phyloP scores from a whole-genome alignment of 805 yeast genomes.

The Lachancea lanzarotensis region DNA sequence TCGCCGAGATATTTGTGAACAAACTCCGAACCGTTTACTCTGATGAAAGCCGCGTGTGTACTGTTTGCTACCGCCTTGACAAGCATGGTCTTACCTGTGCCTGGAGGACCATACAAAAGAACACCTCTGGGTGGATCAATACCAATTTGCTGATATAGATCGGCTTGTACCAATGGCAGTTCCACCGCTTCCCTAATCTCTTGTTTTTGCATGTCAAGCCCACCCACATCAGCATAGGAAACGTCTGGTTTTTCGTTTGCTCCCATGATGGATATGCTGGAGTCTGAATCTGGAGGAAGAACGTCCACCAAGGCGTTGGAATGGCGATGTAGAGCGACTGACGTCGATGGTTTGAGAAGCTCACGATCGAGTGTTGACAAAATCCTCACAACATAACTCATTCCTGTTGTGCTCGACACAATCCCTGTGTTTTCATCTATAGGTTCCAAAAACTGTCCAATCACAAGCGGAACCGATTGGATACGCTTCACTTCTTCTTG shows the following conservation, averaged over 20 bases:
- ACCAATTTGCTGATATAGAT: conserved; percentile 93
- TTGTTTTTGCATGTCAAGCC: conserved; percentile 97
- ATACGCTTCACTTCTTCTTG: conserved; percentile 98
- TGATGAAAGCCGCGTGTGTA: conserved; percentile 90
- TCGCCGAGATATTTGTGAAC: conserved; percentile 98
- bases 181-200: conserved; percentile 99
- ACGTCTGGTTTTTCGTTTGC: conserved; percentile 90
- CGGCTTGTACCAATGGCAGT: conserved; percentile 91
- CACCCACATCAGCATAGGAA: conserved; percentile 97
- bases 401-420: conserved; percentile 95
- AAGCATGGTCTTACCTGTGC: conserved; percentile 98
- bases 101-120: conserved; percentile 97
- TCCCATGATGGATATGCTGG: conserved; percentile 89
- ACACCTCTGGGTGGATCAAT: conserved; percentile 99
- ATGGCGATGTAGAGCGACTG: conserved; percentile 97
- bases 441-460: conserved; percentile 96
- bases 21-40: conserved; percentile 96
- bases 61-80: conserved; percentile 98
- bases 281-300: conserved; percentile 97
- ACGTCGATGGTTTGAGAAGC: conserved; percentile 85
- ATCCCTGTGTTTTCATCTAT: conserved; percentile 95
- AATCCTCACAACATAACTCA: conserved; percentile 93
- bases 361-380: conserved; percentile 93
- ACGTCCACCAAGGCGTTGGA: conserved; percentile 97
- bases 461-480: conserved; percentile 94